Evolutionary conservation across 1,284 basidiomycete species (phyloP).

Genomic region (Cutaneotrichosporon sp.): DNA sequence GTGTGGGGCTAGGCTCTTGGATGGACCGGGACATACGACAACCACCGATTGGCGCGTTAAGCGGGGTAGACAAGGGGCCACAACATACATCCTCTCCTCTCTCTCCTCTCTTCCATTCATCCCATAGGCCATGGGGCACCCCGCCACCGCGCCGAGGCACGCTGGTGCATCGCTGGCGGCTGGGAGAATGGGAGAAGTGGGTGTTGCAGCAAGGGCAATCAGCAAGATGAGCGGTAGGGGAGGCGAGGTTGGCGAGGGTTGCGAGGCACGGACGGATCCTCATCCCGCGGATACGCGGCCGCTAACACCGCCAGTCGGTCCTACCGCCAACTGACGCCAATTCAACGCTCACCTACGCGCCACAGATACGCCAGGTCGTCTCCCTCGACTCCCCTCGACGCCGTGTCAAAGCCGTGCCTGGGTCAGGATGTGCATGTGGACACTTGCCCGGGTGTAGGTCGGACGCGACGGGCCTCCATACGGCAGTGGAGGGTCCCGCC

Average conservation of each 20-base stretch:
- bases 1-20: no score
- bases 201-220: no score
- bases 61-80: neutral
- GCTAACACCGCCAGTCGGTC: neutral
- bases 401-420: neutral
- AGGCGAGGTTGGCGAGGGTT: slow-evolving; percentile 1
- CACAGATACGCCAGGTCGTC: no score
- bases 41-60: slow-evolving; percentile 13
- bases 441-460: neutral
- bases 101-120: no score
- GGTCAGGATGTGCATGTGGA: neutral
- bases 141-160: no score
- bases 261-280: neutral
- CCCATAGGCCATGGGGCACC: no score
- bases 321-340: neutral
- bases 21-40: no score
- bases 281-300: neutral
- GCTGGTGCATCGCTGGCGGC: neutral
- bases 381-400: no score
- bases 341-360: no score
- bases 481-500: neutral
- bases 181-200: no score
- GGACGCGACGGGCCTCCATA: neutral
- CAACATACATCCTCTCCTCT: no score
- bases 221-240: no score